These are phyloP conservation scores for Vigna unguiculata DNA, from an alignment of 306 rosid species.

Conservation along the genomic window DNA sequence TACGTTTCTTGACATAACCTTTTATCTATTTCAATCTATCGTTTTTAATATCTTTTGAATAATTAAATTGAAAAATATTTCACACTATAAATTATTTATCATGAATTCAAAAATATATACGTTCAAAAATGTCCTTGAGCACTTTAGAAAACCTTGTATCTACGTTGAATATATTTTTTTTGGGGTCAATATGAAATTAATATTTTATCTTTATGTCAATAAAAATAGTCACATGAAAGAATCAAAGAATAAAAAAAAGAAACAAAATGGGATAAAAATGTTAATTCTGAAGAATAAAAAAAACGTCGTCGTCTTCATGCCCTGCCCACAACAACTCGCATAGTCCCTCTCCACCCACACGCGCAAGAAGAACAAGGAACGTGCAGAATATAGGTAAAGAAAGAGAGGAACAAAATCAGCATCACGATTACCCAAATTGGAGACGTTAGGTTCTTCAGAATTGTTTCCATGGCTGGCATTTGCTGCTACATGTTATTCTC, in stretches of 20 bases:
- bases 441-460: constrained; percentile 28
- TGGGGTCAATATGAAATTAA: no score
- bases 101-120: no score
- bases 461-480: constrained; percentile 69
- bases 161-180: background rate
- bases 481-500: constrained; percentile 47
- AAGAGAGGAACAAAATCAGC: constrained; percentile 33
- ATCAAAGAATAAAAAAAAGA: constrained; percentile 54
- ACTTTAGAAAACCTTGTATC: background rate
- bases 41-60: no score
- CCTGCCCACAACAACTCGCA: constrained; percentile 77
- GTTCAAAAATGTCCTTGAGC: no score
- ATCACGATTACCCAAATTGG: constrained; percentile 45
- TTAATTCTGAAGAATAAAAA: constrained; percentile 47
- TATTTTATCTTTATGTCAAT: background rate
- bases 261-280: constrained; percentile 57
- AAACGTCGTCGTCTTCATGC: constrained; percentile 72
- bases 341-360: constrained; percentile 53
- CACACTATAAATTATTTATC: no score
- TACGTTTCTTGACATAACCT: no score
- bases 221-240: background rate
- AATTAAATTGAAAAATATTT: no score
- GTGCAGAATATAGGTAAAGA: constrained; percentile 32
- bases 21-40: no score
- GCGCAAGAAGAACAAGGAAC: constrained; percentile 38